phyloP scores from a whole-genome alignment of 2,329 filamentous ascomycete species.

The Diaporthe amygdali region DNA sequence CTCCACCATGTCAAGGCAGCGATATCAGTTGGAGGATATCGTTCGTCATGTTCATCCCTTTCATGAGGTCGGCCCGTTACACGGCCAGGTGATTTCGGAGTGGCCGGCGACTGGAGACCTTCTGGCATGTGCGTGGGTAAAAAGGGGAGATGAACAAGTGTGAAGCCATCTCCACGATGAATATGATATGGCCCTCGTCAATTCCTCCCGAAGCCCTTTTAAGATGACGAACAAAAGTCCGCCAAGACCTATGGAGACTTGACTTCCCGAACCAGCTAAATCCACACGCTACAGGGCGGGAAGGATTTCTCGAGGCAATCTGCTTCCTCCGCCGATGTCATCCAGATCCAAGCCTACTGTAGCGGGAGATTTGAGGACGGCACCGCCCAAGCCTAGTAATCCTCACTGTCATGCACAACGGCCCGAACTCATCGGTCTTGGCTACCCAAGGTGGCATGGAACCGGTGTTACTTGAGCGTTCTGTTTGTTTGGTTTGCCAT shows the following conservation, averaged over 20 bases:
- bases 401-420: not conserved
- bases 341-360: not conserved
- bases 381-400: not conserved
- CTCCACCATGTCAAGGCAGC: not conserved
- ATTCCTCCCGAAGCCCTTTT: not conserved
- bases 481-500: not conserved
- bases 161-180: not conserved
- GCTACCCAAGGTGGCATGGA: not conserved
- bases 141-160: not conserved
- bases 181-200: not conserved
- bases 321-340: not conserved
- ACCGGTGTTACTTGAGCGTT: not conserved
- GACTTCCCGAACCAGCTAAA: no score
- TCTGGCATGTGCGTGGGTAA: not conserved
- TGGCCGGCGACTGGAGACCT: not conserved
- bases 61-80: not conserved
- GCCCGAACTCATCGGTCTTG: not conserved
- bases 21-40: not conserved
- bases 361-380: not conserved
- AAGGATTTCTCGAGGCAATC: constrained; percentile 1
- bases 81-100: not conserved
- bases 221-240: not conserved
- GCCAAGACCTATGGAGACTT: not conserved
- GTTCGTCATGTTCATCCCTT: not conserved
- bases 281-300: not conserved